Evolutionary conservation across 2,329 filamentous ascomycete genomes (phyloP).

Genomic region (Pseudofabraea citricarpa): DNA sequence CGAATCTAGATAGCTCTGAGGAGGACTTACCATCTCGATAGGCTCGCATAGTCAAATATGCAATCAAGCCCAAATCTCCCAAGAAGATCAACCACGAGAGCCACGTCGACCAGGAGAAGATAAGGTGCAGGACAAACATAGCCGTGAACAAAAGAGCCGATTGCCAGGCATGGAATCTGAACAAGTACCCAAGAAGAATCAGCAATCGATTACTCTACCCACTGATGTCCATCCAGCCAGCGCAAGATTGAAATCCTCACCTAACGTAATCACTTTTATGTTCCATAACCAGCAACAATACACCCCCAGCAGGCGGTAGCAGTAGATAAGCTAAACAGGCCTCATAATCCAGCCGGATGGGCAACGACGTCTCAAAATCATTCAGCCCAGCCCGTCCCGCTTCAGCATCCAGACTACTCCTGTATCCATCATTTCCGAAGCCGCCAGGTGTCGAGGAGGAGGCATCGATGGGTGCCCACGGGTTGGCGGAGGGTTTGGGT

Average conservation of each 20-base stretch:
- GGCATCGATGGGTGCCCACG: slow-evolving; percentile 16
- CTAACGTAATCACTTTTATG: slow-evolving; percentile 96
- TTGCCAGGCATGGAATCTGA: slow-evolving; percentile 95
- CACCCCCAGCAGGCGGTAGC: slow-evolving; percentile 79
- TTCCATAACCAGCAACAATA: slow-evolving; percentile 80
- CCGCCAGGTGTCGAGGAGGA: slow-evolving; percentile 10
- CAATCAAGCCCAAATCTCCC: slow-evolving; percentile 71
- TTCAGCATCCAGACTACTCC: slow-evolving; percentile 13
- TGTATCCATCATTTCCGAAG: slow-evolving; percentile 12
- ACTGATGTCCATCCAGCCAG: not conserved
- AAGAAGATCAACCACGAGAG: slow-evolving; percentile 81
- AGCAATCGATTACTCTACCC: not conserved
- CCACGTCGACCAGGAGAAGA: slow-evolving; percentile 80
- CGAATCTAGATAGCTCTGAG: not conserved
- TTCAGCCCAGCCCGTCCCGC: slow-evolving; percentile 51
- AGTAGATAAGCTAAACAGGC: slow-evolving; percentile 84
- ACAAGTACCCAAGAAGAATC: slow-evolving; percentile 12
- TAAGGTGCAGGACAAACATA: slow-evolving; percentile 70
- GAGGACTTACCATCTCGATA: slow-evolving; percentile 65
- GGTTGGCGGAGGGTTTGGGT: slow-evolving; percentile 28
- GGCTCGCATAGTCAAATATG: slow-evolving; percentile 69
- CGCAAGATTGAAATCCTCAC: slow-evolving; percentile 40
- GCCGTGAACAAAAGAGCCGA: slow-evolving; percentile 76
- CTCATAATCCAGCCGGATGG: slow-evolving; percentile 82
- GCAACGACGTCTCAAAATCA: slow-evolving; percentile 88